Evolutionary conservation across 352 stramenopile species (phyloP).

Genomic region (Phytopythium oedochilum): DNA sequence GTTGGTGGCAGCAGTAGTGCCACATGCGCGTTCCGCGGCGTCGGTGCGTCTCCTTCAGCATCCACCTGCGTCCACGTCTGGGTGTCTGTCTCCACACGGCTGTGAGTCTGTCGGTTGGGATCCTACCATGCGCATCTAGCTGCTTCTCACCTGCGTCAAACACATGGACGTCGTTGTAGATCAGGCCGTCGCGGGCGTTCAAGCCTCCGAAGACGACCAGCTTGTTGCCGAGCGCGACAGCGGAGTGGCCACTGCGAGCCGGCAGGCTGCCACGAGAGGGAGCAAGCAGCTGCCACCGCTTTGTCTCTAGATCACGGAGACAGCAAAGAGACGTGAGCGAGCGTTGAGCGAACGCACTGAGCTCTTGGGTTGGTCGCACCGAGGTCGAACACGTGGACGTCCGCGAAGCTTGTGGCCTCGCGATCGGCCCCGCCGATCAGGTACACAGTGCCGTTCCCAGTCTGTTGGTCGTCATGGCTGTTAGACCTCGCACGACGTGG

Average conservation of each 20-base stretch:
- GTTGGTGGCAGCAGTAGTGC: conserved; percentile 27
- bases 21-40: conserved; percentile 50
- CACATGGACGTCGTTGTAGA: conserved; percentile 57
- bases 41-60: conserved; percentile 30
- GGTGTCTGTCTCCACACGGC: conserved; percentile 3
- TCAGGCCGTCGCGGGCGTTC: conserved; percentile 24
- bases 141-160: conserved; percentile 34
- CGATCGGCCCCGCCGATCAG: conserved; percentile 60
- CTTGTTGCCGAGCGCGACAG: conserved; percentile 29
- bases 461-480: background rate
- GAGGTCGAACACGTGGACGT: conserved; percentile 52
- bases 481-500: background rate
- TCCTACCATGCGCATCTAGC: too few species aligned
- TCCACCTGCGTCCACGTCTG: conserved; percentile 23
- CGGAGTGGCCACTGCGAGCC: conserved; percentile 61
- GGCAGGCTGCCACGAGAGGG: conserved; percentile 16
- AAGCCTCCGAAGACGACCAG: conserved; percentile 65
- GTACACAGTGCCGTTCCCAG: conserved; percentile 26
- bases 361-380: conserved; percentile 14
- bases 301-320: conserved; percentile 4
- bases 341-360: background rate
- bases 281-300: conserved; percentile 17
- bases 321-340: background rate
- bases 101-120: too few species aligned
- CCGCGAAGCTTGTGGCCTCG: conserved; percentile 42